Percentiles rank a stretch among this genome's conserved stretches.
Conservation (phyloP, 768 basidiomycete species). For the Boletus sensibilis region DNA sequence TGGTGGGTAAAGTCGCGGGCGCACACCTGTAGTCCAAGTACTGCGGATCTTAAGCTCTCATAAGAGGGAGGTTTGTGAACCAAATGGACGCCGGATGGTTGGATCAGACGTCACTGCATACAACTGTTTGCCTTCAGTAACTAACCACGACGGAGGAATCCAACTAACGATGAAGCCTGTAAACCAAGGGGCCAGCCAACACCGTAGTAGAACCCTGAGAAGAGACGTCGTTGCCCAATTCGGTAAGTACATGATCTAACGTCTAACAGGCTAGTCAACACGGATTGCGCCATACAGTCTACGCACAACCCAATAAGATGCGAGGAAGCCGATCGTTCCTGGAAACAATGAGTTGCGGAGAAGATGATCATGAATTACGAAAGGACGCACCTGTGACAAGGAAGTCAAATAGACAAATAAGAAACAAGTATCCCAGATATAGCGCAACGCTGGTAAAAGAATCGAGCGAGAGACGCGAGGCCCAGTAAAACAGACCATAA, state of each 20-base stretch:
- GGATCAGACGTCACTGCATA: neutral
- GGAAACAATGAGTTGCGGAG: slow-evolving; percentile 7
- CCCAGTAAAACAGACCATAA: slow-evolving; percentile 90
- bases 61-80: neutral
- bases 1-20: neutral
- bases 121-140: neutral
- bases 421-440: slow-evolving; percentile 87
- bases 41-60: neutral
- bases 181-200: neutral
- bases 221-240: slow-evolving; percentile 4
- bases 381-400: slow-evolving; percentile 67
- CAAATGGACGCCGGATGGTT: neutral
- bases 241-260: slow-evolving; percentile 9
- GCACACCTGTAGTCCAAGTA: neutral
- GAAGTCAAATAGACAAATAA: slow-evolving; percentile 83
- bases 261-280: slow-evolving; percentile 49
- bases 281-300: slow-evolving; percentile 81
- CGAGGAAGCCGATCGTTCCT: slow-evolving; percentile 91
- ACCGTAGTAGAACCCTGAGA: neutral
- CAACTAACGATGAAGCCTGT: neutral
- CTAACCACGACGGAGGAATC: neutral
- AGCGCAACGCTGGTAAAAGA: slow-evolving; percentile 78
- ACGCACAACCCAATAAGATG: slow-evolving; percentile 88
- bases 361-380: neutral
- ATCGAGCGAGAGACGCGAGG: slow-evolving; percentile 79